Evolutionary conservation across 2,329 filamentous ascomycete species (phyloP), one percentile per base, ranked within the genome.

Genomic region (Hypoxylon sp.): DNA sequence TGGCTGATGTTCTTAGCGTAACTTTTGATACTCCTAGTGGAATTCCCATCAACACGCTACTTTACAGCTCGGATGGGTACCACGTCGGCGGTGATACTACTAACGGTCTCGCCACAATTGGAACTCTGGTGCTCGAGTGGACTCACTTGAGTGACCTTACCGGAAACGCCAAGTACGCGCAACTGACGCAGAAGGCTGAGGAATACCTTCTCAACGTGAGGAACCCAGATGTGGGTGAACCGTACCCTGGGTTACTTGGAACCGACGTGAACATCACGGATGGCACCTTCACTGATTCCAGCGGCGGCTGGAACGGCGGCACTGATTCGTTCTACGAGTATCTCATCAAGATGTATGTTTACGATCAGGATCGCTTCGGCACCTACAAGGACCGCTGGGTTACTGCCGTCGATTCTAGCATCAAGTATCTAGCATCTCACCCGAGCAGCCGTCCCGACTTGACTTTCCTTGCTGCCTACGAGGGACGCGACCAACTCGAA

Each of bases 321-420:
- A 86, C 86, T 29, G 93, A 96, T 77, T 92, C 89, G 45, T 96
- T 90, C 80, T 97, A 96, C 80, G 93, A 96, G 79, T 96, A 96
- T 74, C 85, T 97, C 30, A 90, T 97, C 78, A 97, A 97, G 82
- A 95, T 96, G 91, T 96, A 90, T 73, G 78, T 95, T 58, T 96
- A 96, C 76, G 90, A 95, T 74, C 83, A 87, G 0, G 71, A 77
- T 5, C 84, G 87, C 2, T 96, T 91, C 73, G 78, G 74, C 1
- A 67, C 78, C 2, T 93, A 95, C 80, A 88, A 84, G 72, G 90
- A 94, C 68, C 87, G 88, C 50, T 97, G 93, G 93, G 80, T 92
- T 43, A 75, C 83, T 0, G 93, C 93, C 1, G 91, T 89, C 55
- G 89, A 96, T 71, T 93, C 90, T 5, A 89, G 89, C 5, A 95